Percentiles rank a stretch among this genome's conserved stretches.
Evolutionary conservation across 2,329 filamentous ascomycete species (phyloP).

Genomic region (Lachnellula willkommii): DNA sequence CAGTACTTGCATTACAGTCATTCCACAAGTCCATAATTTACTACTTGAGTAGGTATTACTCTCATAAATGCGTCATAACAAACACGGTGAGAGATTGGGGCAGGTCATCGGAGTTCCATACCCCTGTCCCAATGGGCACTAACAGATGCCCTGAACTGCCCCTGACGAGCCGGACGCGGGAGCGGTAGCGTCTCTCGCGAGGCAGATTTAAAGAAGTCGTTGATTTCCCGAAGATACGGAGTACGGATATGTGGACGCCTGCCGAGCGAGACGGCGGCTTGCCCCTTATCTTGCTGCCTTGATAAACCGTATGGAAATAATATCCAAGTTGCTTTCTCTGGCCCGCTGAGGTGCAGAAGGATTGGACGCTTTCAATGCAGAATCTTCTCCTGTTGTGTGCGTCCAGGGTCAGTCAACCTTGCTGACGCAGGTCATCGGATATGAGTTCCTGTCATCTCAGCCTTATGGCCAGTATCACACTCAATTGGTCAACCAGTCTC

Average conservation of each 20-base stretch:
- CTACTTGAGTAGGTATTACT: background rate
- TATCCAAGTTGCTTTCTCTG: background rate
- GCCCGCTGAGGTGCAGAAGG: background rate
- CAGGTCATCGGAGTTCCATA: conserved; percentile 8
- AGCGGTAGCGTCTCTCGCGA: conserved; percentile 13
- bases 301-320: background rate
- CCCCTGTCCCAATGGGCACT: background rate
- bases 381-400: background rate
- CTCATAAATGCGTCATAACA: conserved; percentile 11
- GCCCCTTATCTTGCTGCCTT: conserved; percentile 9
- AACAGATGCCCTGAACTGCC: background rate
- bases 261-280: background rate
- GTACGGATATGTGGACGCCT: background rate
- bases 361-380: background rate
- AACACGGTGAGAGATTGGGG: background rate
- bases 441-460: conserved; percentile 21
- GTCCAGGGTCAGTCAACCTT: background rate
- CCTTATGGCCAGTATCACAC: conserved; percentile 19
- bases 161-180: conserved; percentile 6
- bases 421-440: conserved; percentile 21
- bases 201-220: conserved; percentile 16
- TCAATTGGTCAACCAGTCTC: conserved; percentile 10
- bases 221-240: background rate
- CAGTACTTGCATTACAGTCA: conserved; percentile 4
- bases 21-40: background rate